Conservation (phyloP, 2,329 filamentous ascomycete genomes). For the Alternaria rosae region DNA sequence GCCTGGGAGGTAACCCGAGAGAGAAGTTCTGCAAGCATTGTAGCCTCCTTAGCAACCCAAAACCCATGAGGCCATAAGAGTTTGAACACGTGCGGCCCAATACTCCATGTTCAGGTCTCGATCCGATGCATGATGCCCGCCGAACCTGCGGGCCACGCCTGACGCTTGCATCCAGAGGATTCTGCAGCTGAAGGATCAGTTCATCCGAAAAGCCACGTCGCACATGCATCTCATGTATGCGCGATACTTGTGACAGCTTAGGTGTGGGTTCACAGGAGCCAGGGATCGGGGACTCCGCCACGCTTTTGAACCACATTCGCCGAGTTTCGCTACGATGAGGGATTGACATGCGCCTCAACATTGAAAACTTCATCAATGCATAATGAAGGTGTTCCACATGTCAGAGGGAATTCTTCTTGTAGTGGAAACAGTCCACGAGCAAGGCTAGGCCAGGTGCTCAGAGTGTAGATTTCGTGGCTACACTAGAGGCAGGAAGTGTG, state of each 20-base stretch:
- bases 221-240: slow-evolving; percentile 4
- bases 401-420: not conserved
- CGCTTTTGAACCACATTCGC: slow-evolving; percentile 1
- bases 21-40: not conserved
- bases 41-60: not conserved
- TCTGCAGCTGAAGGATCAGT: not conserved
- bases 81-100: not conserved
- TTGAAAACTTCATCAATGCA: not conserved
- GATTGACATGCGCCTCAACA: not conserved
- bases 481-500: not conserved
- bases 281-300: slow-evolving; percentile 1
- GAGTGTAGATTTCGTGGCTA: not conserved
- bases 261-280: slow-evolving; percentile 4
- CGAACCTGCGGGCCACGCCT: not conserved
- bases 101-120: not conserved
- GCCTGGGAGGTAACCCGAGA: too few relatives aligned
- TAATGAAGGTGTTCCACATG: not conserved
- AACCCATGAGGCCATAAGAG: not conserved
- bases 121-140: not conserved
- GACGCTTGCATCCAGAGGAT: not conserved
- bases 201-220: not conserved
- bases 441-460: not conserved
- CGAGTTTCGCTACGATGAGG: not conserved
- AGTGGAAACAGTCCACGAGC: not conserved
- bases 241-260: slow-evolving; percentile 1